Evolutionary conservation across 495 filamentous ascomycete genomes (phyloP).

Genomic region (Daldinia caldariorum): DNA sequence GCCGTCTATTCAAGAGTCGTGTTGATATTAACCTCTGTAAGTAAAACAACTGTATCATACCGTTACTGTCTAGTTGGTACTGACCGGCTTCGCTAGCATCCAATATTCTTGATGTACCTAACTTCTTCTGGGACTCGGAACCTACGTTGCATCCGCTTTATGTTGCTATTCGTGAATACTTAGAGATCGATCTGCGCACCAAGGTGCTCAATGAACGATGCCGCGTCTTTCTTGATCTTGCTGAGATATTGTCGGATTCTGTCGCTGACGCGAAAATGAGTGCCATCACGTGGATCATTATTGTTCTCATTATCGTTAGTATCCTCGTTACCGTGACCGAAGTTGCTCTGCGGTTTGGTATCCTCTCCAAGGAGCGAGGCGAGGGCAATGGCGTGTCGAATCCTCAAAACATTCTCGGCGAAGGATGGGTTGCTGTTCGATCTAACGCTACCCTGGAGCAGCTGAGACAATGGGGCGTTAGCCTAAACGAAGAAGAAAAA

Average conservation of each 20-base stretch:
- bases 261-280: conserved; percentile 96
- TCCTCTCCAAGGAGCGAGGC: conserved; percentile 65
- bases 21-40: conserved; percentile 98
- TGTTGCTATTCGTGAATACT: conserved; percentile 92
- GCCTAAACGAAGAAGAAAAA: conserved; percentile 53
- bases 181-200: conserved; percentile 95
- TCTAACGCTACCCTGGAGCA: conserved; percentile 56
- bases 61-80: conserved; percentile 13
- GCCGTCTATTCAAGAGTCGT: conserved; percentile 87
- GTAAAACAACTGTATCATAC: conserved; percentile 40
- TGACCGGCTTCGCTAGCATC: conserved; percentile 67
- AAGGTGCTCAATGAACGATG: conserved; percentile 97
- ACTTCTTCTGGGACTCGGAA: conserved; percentile 99
- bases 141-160: conserved; percentile 96
- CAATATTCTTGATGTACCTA: conserved; percentile 96
- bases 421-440: conserved; percentile 31
- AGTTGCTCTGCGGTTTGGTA: conserved; percentile 85
- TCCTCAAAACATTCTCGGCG: conserved; percentile 1
- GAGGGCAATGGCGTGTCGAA: conserved; percentile 28
- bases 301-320: conserved; percentile 87
- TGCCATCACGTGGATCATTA: conserved; percentile 96
- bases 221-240: conserved; percentile 93
- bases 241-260: conserved; percentile 91
- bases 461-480: conserved; percentile 48
- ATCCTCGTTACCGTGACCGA: conserved; percentile 92